These are phyloP conservation scores for Mycena chlorophos DNA, from an alignment of 768 basidiomycete species.

Conservation along the genomic window DNA sequence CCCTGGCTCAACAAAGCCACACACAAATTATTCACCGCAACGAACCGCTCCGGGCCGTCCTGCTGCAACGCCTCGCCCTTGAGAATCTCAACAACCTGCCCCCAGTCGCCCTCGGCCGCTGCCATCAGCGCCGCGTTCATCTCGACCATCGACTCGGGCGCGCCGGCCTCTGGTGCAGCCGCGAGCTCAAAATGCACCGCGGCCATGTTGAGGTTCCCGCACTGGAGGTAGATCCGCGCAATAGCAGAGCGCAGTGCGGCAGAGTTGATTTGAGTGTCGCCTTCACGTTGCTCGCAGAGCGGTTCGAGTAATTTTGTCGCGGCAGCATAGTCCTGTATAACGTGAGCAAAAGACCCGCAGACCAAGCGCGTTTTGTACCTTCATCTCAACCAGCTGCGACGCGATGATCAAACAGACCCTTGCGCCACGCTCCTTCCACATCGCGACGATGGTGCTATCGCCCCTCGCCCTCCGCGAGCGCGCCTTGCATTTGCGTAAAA, in stretches of 20 bases:
- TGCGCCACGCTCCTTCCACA: conserved; percentile 84
- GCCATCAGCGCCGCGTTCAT: conserved; percentile 72
- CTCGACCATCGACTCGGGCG: conserved; percentile 44
- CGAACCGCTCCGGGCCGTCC: conserved; percentile 59
- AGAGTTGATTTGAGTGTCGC: conserved; percentile 35
- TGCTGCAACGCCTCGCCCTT: conserved; percentile 36
- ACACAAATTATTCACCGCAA: conserved; percentile 74
- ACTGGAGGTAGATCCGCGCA: conserved; percentile 73
- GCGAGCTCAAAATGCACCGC: conserved; percentile 51
- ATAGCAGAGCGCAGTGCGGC: conserved; percentile 67
- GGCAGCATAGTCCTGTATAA: conserved; percentile 61
- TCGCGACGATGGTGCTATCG: conserved; percentile 45
- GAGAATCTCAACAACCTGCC: conserved; percentile 47
- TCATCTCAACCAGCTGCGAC: conserved; percentile 83
- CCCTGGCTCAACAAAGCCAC: conserved; percentile 74
- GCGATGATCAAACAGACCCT: conserved; percentile 78
- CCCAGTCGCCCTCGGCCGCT: conserved; percentile 73
- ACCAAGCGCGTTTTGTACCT: conserved; percentile 42
- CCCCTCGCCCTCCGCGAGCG: conserved; percentile 44
- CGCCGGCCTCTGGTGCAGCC: conserved; percentile 46
- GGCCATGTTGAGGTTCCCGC: conserved; percentile 64
- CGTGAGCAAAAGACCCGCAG: background rate
- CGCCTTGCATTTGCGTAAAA: conserved; percentile 61
- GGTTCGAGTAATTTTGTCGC: conserved; percentile 69
- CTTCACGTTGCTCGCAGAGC: conserved; percentile 46